phyloP scores from a whole-genome alignment of 2,329 filamentous ascomycete species.

The Xylaria sp. region DNA sequence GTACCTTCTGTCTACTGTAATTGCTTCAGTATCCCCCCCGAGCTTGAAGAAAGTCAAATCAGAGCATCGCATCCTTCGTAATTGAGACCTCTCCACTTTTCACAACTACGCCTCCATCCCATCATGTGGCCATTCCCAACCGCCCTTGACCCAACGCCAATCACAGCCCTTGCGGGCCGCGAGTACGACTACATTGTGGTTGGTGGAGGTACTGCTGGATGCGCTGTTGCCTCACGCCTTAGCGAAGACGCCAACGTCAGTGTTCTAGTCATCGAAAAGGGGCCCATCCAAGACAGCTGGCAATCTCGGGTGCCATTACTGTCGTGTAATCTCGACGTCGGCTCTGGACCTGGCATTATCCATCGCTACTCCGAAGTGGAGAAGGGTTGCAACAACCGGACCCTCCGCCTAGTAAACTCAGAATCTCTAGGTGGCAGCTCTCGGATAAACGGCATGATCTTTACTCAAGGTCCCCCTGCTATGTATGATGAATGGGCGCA shows the following conservation, averaged over 20 bases:
- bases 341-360: background rate
- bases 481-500: background rate
- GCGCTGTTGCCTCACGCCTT: background rate
- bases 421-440: background rate
- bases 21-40: no score
- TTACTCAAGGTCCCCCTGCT: background rate
- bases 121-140: no score
- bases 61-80: no score
- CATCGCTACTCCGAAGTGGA: background rate
- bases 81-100: no score
- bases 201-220: background rate
- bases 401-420: background rate
- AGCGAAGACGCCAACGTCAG: background rate
- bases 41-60: no score
- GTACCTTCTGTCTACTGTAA: no score
- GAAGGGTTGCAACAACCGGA: background rate
- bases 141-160: no score
- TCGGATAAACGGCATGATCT: background rate
- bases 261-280: background rate
- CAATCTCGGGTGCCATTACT: background rate
- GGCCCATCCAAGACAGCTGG: background rate
- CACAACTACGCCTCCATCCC: no score
- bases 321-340: no score
- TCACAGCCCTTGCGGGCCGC: no score
- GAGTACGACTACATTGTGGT: background rate